phyloP scores from a whole-genome alignment of 108 stramenopile species.

The Cyclotella kingstonii region DNA sequence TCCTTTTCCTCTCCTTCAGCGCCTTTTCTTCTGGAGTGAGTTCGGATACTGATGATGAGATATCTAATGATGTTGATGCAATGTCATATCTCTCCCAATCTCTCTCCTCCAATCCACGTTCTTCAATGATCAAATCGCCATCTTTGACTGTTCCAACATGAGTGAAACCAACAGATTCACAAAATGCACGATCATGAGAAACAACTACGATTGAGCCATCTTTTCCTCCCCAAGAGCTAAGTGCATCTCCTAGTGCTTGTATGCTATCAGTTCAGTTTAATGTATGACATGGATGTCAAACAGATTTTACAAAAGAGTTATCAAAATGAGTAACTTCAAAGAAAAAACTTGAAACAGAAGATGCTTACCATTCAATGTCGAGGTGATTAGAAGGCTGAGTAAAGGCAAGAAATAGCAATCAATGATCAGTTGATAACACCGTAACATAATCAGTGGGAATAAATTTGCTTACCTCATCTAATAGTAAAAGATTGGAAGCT shows the following conservation, averaged over 20 bases:
- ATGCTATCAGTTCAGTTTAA: too few relatives aligned
- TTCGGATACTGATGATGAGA: constrained; percentile 1
- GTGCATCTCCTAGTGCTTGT: constrained; percentile 75
- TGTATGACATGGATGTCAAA: too few relatives aligned
- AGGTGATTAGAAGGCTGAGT: constrained; percentile 69
- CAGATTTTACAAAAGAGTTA: too few relatives aligned
- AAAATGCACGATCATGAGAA: constrained; percentile 90
- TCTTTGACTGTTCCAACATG: constrained; percentile 85
- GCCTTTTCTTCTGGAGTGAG: constrained; percentile 41
- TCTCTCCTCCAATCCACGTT: constrained; percentile 60
- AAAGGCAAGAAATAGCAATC: constrained; percentile 3
- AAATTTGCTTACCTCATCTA: constrained; percentile 55
- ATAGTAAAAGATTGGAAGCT: constrained; percentile 67
- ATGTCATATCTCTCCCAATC: constrained; percentile 80
- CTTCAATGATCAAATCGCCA: constrained; percentile 66
- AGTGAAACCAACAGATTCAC: constrained; percentile 82
- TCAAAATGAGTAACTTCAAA: too few relatives aligned
- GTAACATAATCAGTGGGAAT: neutral
- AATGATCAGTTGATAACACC: neutral
- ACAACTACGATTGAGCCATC: constrained; percentile 89
- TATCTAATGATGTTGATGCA: constrained; percentile 27
- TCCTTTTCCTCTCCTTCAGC: constrained; percentile 54
- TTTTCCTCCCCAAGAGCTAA: constrained; percentile 73
- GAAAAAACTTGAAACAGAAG: too few relatives aligned
- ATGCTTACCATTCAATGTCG: constrained; percentile 45